Evolutionary conservation across 176 grass and related monocot species (phyloP), one percentile per base, ranked within the genome.

Genomic region (Phyllostachys edulis): DNA sequence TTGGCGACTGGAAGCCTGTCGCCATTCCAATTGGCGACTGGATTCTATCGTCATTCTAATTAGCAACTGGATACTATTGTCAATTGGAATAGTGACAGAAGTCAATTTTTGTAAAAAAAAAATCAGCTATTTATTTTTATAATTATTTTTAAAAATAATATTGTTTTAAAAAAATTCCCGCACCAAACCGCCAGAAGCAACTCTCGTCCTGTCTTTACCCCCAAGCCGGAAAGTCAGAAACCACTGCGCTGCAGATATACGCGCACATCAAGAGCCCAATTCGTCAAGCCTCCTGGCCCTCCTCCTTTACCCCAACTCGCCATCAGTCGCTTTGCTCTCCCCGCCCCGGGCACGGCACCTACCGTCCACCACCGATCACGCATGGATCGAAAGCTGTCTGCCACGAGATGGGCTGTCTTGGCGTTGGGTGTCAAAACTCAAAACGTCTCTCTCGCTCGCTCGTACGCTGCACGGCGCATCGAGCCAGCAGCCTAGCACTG

Each of bases 251-350:
- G 21, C 4, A 44, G 39, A 18, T 11, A 24, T 13, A 32, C 11
- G 21, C 67, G 39, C n/a, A 8, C 34, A 42, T 21, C 66, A n/a
- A 17, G 37, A 3, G 16, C 41, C 24, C 23, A 39, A 27, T 21
- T 67, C 71, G 71, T 76, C 82, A 67, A 66, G 1, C 45, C n/a
- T n/a, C n/a, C n/a, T n/a, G n/a, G n/a, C n/a, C n/a, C n/a, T n/a
- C n/a, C n/a, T n/a, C n/a, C n/a, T n/a, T n/a, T 34, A 4, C 2
- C 71, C 13, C 23, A 52, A 16, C 62, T 45, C n/a, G 73, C 4
- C 47, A 14, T 78, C 83, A 60, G n/a, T 67, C 7, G 50, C 36
- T 85, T 67, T 56, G 73, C 73, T 69, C 73, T 44, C 73, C 47
- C 4, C 50, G 61, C 45, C 44, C 11, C 12, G 56, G 26, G 55